Conservation (phyloP, 2,329 filamentous ascomycete species). For the Boeremia exigua region DNA sequence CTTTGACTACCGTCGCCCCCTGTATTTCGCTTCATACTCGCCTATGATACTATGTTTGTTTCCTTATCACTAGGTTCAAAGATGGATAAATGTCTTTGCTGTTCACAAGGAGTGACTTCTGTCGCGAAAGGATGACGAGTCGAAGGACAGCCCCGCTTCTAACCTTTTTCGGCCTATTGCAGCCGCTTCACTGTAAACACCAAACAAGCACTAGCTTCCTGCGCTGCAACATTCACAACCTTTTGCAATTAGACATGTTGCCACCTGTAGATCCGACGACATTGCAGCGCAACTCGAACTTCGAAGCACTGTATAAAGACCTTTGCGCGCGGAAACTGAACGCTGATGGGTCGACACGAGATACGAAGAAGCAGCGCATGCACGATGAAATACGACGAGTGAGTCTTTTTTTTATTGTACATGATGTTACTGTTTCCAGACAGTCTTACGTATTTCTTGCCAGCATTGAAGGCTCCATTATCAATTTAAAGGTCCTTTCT, state of each 20-base stretch:
- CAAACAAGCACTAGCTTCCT: slow-evolving; percentile 10
- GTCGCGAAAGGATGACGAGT: no score
- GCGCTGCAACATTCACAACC: background rate
- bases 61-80: no score
- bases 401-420: slow-evolving; percentile 8
- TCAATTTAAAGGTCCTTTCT: no score
- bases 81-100: no score
- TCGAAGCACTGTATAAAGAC: slow-evolving; percentile 54
- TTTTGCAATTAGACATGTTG: slow-evolving; percentile 41
- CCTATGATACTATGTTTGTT: no score
- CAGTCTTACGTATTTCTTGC: background rate
- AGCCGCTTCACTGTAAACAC: slow-evolving; percentile 12
- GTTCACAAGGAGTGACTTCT: no score
- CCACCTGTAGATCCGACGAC: slow-evolving; percentile 49
- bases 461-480: no score
- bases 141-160: background rate
- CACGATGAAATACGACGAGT: slow-evolving; percentile 50
- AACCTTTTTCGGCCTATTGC: background rate
- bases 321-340: slow-evolving; percentile 52
- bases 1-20: no score
- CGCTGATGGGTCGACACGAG: slow-evolving; percentile 51
- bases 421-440: background rate
- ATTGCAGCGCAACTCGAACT: slow-evolving; percentile 51
- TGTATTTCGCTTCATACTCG: no score
- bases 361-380: slow-evolving; percentile 51